Base-by-base conservation (phyloP, 208 protist species). In the Phytomonas sp. region DNA sequence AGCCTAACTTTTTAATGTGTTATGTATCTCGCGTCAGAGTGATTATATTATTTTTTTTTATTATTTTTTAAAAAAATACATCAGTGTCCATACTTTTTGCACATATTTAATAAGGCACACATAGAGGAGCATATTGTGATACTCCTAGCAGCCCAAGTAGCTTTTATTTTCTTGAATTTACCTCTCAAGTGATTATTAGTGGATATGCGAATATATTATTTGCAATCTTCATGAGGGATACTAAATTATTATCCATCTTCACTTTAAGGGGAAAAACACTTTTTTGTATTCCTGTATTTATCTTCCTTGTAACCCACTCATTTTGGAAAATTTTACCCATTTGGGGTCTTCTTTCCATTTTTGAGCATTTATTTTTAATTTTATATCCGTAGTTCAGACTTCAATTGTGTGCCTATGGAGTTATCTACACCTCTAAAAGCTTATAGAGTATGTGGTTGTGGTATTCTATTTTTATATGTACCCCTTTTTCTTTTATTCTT, bases 311-410 rank as follows among this genome's bases (percentile, higher is more conserved):
- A 19, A 64, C 63, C 49, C 49, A 42, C 26, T 78, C 49, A 70
- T n/a, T 42, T 68, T 73, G 62, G 67, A 65, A 60, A 31, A 29
- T 19, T 67, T 45, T 29, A 49, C 40, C 3, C 40, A 12, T 49
- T 49, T 49, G 14, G 40, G 40, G 14, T 37, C 19, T 4, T 60
- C 2, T 12, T 63, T 33, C 14, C 67, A 29, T 66, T 16, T 6
- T 56, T 69, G 32, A 34, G 49, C 19, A n/a, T 36, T 64, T 63
- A 65, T 76, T 73, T 72, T 76, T 30, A 45, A 72, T 76, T 74
- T 75, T 66, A 69, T 31, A 74, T 70, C 0, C 26, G 63, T 63
- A 68, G 26, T 31, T 49, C 40, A 23, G 40, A 49, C 29, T 64
- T 30, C 23, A 33, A 29, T 42, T 66, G 11, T 52, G 65, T 73